These are phyloP conservation scores for Fusarium mundagurra DNA, from an alignment of 2,329 filamentous ascomycete genomes.

Conservation along the genomic window DNA sequence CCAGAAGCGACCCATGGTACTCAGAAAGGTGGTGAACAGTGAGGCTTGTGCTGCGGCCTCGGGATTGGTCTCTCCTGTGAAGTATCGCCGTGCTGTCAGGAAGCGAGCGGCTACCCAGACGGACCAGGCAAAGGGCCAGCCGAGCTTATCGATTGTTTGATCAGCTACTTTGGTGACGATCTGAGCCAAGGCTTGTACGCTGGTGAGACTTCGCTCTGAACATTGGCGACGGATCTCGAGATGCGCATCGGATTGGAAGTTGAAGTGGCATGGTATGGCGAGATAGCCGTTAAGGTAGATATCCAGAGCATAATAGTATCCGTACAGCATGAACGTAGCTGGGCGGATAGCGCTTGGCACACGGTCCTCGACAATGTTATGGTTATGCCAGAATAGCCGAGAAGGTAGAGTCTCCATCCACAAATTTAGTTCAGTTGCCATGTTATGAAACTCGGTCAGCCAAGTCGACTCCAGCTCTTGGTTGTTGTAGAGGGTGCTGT, in stretches of 20 bases:
- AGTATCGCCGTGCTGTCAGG: neutral
- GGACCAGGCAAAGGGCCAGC: neutral
- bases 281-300: neutral
- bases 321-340: neutral
- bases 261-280: neutral
- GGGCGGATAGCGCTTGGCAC: neutral
- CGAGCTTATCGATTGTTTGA: neutral
- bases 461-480: neutral
- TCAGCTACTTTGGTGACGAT: neutral
- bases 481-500: neutral
- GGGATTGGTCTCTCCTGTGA: fast-evolving
- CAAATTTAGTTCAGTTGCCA: neutral
- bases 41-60: fast-evolving
- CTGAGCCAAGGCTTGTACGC: neutral
- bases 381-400: neutral
- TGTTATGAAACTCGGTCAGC: neutral
- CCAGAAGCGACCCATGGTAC: neutral
- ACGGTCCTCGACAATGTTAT: neutral
- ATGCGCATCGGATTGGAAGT: neutral
- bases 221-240: neutral
- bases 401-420: neutral
- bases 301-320: neutral
- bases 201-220: neutral
- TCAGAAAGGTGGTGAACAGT: neutral
- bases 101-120: neutral